phyloP scores from a whole-genome alignment of 352 stramenopile species.

The Globisporangium okanoganense region DNA sequence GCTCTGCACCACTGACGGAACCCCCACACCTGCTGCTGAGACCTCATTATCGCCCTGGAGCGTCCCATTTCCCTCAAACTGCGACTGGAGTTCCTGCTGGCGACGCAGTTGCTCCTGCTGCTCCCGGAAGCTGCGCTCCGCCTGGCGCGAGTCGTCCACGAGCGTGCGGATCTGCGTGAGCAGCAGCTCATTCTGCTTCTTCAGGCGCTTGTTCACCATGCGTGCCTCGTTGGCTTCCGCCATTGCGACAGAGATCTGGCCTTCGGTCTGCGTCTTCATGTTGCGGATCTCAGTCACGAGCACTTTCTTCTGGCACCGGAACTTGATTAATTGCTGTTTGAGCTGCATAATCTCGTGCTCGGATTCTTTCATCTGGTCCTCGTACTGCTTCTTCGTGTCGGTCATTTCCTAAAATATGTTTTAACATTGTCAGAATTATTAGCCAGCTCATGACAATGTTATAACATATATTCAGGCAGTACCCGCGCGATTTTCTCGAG shows the following conservation, averaged over 20 bases:
- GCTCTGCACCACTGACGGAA: not conserved
- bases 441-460: not conserved
- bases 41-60: slow-evolving; percentile 7
- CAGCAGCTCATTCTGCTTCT: slow-evolving; percentile 81
- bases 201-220: slow-evolving; percentile 83
- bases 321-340: slow-evolving; percentile 74
- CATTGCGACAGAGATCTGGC: slow-evolving; percentile 77
- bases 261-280: slow-evolving; percentile 67
- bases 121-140: slow-evolving; percentile 38
- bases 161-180: slow-evolving; percentile 76
- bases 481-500: slow-evolving; percentile 71
- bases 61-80: slow-evolving; percentile 3
- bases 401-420: slow-evolving; percentile 47
- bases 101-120: slow-evolving; percentile 24
- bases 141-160: slow-evolving; percentile 52
- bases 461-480: not conserved
- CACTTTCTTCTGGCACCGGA: slow-evolving; percentile 72
- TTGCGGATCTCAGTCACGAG: slow-evolving; percentile 77
- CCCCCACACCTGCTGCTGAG: slow-evolving; percentile 15
- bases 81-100: slow-evolving; percentile 21
- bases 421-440: not conserved
- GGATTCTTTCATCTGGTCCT: slow-evolving; percentile 52
- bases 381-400: slow-evolving; percentile 60
- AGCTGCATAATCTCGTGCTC: slow-evolving; percentile 51
- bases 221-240: slow-evolving; percentile 78